phyloP scores from a whole-genome alignment of 805 yeast species.

The Metschnikowia matae region DNA sequence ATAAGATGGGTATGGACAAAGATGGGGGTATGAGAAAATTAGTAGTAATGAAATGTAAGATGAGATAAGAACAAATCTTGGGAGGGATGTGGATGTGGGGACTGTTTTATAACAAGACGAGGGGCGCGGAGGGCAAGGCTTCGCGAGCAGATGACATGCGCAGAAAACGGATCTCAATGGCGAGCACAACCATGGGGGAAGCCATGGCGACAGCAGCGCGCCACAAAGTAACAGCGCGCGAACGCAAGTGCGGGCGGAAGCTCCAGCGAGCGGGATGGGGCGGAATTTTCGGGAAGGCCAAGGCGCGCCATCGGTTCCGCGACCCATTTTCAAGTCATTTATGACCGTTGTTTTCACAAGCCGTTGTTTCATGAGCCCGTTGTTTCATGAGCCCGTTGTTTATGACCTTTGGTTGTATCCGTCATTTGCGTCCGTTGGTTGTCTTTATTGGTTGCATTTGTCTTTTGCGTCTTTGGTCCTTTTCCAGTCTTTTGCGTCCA shows the following conservation, averaged over 20 bases:
- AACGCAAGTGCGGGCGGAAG: not conserved
- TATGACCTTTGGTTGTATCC: too few species aligned
- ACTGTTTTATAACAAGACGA: not conserved
- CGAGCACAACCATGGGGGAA: slow-evolving; percentile 8
- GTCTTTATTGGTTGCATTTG: too few species aligned
- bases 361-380: too few species aligned
- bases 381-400: too few species aligned
- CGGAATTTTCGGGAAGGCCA: not conserved
- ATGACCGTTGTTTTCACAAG: too few species aligned
- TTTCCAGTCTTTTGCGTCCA: too few species aligned
- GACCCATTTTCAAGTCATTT: too few species aligned
- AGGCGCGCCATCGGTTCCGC: not conserved
- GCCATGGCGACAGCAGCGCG: slow-evolving; percentile 4
- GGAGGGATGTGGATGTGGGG: not conserved
- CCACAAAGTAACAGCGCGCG: slow-evolving; percentile 1
- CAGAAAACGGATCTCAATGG: slow-evolving; percentile 10
- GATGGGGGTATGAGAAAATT: too few species aligned
- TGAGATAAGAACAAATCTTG: not conserved
- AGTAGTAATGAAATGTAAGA: not conserved
- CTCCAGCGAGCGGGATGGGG: too few species aligned
- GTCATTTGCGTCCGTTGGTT: too few species aligned
- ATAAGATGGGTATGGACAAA: too few species aligned
- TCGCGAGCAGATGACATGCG: slow-evolving; percentile 8
- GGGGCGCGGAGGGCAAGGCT: slow-evolving; percentile 8
- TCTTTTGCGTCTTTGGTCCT: too few species aligned